A percentile compares a stretch with the other conserved stretches of the same genome.
Conservation (phyloP, 1,284 basidiomycete genomes). For the Xerocomus cyaneibrunnescens region DNA sequence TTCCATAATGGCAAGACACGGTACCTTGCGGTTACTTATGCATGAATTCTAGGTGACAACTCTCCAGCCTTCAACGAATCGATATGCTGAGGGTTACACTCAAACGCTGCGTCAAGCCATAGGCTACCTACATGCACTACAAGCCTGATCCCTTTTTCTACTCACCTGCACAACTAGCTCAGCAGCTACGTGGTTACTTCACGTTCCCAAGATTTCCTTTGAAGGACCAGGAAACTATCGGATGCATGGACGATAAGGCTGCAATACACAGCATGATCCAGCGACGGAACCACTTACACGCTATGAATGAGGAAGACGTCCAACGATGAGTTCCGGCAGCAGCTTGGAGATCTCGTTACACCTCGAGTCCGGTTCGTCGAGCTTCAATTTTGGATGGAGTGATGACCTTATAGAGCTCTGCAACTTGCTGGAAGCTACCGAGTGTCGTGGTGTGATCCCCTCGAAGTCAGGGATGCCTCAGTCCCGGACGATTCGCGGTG, state of each 20-base stretch:
- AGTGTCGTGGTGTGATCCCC: slow-evolving; percentile 65
- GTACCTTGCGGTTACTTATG: too few relatives aligned
- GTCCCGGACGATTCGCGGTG: slow-evolving; percentile 42
- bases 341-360: slow-evolving; percentile 75
- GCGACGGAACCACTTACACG: slow-evolving; percentile 50
- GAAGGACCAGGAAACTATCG: slow-evolving; percentile 77
- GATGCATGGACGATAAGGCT: slow-evolving; percentile 47
- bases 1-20: too few relatives aligned
- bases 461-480: slow-evolving; percentile 61
- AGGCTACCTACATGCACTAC: too few relatives aligned
- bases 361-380: slow-evolving; percentile 76
- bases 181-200: slow-evolving; percentile 80
- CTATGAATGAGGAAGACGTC: too few relatives aligned
- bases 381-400: slow-evolving; percentile 60
- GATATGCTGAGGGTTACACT: neutral
- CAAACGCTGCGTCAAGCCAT: too few relatives aligned
- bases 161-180: slow-evolving; percentile 69
- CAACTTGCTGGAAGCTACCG: slow-evolving; percentile 58
- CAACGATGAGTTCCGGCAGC: slow-evolving; percentile 54
- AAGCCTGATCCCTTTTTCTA: too few relatives aligned
- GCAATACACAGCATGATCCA: neutral
- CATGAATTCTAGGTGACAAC: too few relatives aligned
- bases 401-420: slow-evolving; percentile 63
- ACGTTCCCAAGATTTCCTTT: slow-evolving; percentile 75
- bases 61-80: neutral